Evolutionary conservation across 805 yeast species (phyloP), one percentile per base, ranked within the genome.

Genomic region (Starmerella bombicola): DNA sequence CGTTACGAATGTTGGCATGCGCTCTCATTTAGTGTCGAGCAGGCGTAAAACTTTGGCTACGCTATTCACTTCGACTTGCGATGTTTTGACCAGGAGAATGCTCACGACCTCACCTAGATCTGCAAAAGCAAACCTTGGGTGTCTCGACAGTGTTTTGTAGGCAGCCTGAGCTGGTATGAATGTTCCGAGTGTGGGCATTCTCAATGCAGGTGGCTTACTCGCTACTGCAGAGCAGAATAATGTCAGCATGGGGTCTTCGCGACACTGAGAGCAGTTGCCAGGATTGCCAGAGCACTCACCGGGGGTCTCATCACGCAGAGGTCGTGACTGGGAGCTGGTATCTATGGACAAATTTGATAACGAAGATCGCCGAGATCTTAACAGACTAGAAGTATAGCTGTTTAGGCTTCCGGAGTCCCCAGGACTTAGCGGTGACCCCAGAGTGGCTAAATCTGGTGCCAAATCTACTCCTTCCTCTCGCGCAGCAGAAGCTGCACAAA

Each of bases 161-260:
- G 95, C 95, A 53, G 85, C 94, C 12, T 86, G 76, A 55, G 91
- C 80, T 2, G 95, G 93, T 35, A 85, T 82, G 49, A 75, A 85
- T 53, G 75, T 53, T 24, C 49, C 57, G 37, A 28, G 41, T 19
- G 36, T 30, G 32, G 33, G 30, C 2, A 38, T 35, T 9, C 20
- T 15, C 4, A 43, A 35, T 4, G 48, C 48, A 35, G 30, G 47
- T 45, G 35, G 56, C 42, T 38, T 47, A 6, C 71, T 70, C 4
- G 93, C 91, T 19, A 85, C 74, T 0, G 93, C 81, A 1, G 93
- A 76, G 63, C 95, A 85, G 62, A 85, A 85, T 30, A 82, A 65
- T 2, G 93, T 83, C 4, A 85, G 77, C 80, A 82, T 76, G 24
- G 95, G 94, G 59, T 85, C 94, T 35, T 63, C 58, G 55, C 79